These are phyloP conservation scores for Cutaneotrichosporon sp. DNA, from an alignment of 1,284 basidiomycete genomes.

Conservation along the genomic window DNA sequence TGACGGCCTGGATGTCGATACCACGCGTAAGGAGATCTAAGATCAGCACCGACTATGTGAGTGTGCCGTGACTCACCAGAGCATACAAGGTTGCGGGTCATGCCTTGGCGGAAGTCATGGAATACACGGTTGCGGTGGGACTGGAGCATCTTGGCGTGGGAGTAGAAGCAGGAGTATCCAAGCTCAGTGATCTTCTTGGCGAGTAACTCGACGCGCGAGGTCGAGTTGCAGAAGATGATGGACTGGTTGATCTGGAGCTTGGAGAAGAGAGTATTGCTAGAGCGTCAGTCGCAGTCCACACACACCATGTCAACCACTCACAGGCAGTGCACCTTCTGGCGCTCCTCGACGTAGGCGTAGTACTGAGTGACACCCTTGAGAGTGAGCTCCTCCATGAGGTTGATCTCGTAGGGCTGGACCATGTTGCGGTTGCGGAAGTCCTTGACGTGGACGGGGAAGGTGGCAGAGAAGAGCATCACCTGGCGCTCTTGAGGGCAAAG, in stretches of 20 bases:
- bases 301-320: background rate
- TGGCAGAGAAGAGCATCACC: constrained; percentile 99
- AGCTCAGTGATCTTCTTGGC: constrained; percentile 99
- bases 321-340: constrained; percentile 95
- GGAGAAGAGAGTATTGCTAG: constrained; percentile 40
- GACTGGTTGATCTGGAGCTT: constrained; percentile 98
- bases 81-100: constrained; percentile 97
- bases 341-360: constrained; percentile 98
- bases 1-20: constrained; percentile 99
- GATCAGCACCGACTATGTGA: background rate
- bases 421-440: constrained; percentile 99
- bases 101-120: constrained; percentile 98
- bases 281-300: background rate
- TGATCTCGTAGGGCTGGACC: constrained; percentile 95
- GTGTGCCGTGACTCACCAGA: constrained; percentile 54
- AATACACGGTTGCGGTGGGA: constrained; percentile 98
- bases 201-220: constrained; percentile 97
- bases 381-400: constrained; percentile 99
- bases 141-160: constrained; percentile 99
- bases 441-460: constrained; percentile 98
- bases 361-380: constrained; percentile 98
- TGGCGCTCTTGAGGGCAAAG: constrained; percentile 85
- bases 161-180: constrained; percentile 99
- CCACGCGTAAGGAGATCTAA: constrained; percentile 94
- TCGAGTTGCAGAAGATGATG: constrained; percentile 99